These are phyloP conservation scores for Dactylis glomerata DNA, from an alignment of 176 grass and related monocot species.

Conservation along the genomic window DNA sequence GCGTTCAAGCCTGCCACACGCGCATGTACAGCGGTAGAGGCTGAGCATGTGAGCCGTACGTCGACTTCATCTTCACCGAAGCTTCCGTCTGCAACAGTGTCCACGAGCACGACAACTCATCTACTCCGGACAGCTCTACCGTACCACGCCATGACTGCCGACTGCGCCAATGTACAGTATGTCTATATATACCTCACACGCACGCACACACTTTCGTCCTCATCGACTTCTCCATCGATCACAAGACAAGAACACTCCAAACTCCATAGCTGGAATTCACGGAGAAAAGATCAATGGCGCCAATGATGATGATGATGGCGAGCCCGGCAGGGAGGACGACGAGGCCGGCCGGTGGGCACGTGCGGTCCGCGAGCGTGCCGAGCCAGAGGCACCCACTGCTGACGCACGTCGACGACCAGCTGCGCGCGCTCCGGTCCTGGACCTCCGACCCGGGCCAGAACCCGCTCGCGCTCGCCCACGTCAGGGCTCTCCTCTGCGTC, in stretches of 20 bases:
- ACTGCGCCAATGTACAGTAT: not conserved
- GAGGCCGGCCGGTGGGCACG: constrained; percentile 23
- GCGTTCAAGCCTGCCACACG: not conserved
- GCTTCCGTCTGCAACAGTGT: not conserved
- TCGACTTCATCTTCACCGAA: constrained; percentile 1
- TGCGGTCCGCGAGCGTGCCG: constrained; percentile 59
- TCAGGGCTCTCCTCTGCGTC: constrained; percentile 51
- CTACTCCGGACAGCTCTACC: not conserved
- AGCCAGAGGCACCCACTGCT: constrained; percentile 46
- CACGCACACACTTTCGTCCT: not conserved
- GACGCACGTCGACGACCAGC: constrained; percentile 49
- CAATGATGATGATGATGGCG: not conserved
- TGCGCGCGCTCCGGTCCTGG: constrained; percentile 30
- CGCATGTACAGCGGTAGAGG: not conserved
- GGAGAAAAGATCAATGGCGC: not conserved
- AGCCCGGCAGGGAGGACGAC: not conserved
- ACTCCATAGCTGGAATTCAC: not conserved
- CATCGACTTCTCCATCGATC: not conserved
- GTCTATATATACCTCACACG: constrained; percentile 3
- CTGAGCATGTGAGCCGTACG: constrained; percentile 3
- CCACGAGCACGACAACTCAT: not conserved
- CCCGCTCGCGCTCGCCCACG: constrained; percentile 32
- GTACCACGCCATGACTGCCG: not conserved
- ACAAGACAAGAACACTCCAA: not conserved
- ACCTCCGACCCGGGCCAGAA: constrained; percentile 23